phyloP scores from a whole-genome alignment of 441 rosid genomes.

The Gossypium trilobum region DNA sequence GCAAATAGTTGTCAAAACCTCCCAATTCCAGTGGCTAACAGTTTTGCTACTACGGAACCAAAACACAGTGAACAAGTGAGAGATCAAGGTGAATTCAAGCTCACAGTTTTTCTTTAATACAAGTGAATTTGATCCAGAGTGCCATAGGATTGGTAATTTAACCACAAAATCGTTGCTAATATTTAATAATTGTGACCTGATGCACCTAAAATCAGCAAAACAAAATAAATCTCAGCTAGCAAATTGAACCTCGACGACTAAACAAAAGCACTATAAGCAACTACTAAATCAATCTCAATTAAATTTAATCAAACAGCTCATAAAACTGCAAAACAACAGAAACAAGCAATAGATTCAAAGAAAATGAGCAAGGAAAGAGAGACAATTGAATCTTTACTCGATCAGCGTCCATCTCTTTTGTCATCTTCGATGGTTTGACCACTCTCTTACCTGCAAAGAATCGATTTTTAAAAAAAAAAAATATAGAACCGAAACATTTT shows the following conservation, averaged over 20 bases:
- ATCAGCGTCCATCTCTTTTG: slow-evolving; percentile 57
- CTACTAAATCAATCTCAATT: neutral
- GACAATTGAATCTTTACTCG: slow-evolving; percentile 29
- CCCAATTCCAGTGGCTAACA: too few species aligned
- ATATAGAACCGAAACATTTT: neutral
- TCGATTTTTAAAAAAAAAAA: too few species aligned
- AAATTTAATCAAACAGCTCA: neutral
- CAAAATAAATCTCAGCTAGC: neutral
- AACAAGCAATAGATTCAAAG: neutral
- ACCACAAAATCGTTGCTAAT: neutral
- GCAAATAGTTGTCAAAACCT: neutral
- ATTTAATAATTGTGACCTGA: neutral
- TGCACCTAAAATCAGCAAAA: neutral
- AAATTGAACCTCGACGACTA: neutral
- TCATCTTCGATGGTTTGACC: slow-evolving; percentile 60
- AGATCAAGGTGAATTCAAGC: neutral
- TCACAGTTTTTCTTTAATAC: neutral
- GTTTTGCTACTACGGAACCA: neutral
- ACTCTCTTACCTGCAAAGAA: slow-evolving; percentile 50
- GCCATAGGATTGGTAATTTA: neutral
- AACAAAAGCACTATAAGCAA: neutral
- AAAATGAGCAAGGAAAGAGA: neutral
- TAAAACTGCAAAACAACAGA: neutral
- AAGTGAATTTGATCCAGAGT: neutral
- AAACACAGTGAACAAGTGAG: neutral